Evolutionary conservation across 2,329 filamentous ascomycete species (phyloP).

Genomic region (Scopulariopsis brevicaulis): DNA sequence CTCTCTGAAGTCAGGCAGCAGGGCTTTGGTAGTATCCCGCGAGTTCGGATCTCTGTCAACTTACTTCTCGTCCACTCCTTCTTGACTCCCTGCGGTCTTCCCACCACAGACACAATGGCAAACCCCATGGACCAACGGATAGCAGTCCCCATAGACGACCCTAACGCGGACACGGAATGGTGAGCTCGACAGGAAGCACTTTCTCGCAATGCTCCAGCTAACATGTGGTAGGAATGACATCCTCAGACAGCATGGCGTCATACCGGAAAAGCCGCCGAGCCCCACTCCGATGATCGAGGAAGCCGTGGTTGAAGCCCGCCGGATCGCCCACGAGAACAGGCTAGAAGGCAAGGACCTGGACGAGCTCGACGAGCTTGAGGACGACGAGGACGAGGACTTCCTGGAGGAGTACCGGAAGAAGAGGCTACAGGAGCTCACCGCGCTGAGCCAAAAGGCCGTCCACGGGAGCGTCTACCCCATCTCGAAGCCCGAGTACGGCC

Average conservation of each 20-base stretch:
- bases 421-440: slow-evolving; percentile 71
- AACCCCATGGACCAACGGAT: slow-evolving; percentile 53
- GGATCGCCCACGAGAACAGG: slow-evolving; percentile 81
- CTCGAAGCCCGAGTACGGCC: slow-evolving; percentile 86
- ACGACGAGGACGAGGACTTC: slow-evolving; percentile 89
- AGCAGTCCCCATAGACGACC: slow-evolving; percentile 81
- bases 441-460: slow-evolving; percentile 62
- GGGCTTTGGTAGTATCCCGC: neutral
- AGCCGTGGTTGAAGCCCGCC: slow-evolving; percentile 72
- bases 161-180: slow-evolving; percentile 98
- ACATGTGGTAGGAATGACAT: slow-evolving; percentile 75
- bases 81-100: neutral
- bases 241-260: slow-evolving; percentile 88
- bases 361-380: slow-evolving; percentile 86
- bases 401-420: slow-evolving; percentile 80
- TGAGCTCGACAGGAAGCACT: slow-evolving; percentile 21
- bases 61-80: neutral
- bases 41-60: neutral
- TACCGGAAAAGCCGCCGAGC: slow-evolving; percentile 94
- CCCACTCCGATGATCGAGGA: slow-evolving; percentile 95
- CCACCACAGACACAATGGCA: slow-evolving; percentile 33
- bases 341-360: slow-evolving; percentile 91
- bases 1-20: neutral
- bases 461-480: slow-evolving; percentile 89
- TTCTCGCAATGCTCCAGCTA: neutral